Conservation (phyloP, 768 basidiomycete genomes). For the Leccinum subtestaceum region DNA sequence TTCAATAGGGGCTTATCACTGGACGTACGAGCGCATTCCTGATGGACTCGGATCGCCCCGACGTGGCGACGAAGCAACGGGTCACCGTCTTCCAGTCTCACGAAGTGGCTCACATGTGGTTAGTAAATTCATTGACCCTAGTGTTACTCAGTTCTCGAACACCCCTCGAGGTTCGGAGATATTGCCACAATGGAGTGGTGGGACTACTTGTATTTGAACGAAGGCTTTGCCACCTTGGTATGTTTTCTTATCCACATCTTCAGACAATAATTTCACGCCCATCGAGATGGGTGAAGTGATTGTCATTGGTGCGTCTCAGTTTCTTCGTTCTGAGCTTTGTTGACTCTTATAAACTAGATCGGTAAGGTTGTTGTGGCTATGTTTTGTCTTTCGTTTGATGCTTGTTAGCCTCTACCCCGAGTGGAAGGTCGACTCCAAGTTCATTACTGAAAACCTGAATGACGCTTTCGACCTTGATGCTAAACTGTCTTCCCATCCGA, state of each 20-base stretch:
- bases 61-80: slow-evolving; percentile 73
- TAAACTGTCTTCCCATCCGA: slow-evolving; percentile 85
- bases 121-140: slow-evolving; percentile 14
- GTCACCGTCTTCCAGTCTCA: slow-evolving; percentile 79
- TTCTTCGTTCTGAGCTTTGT: not conserved
- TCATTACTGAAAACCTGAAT: slow-evolving; percentile 75
- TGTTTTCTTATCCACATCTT: slow-evolving; percentile 20
- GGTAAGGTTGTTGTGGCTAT: slow-evolving; percentile 35
- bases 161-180: slow-evolving; percentile 69
- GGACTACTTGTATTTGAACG: slow-evolving; percentile 80
- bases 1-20: slow-evolving; percentile 75
- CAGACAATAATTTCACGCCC: slow-evolving; percentile 2
- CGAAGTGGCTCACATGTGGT: slow-evolving; percentile 86
- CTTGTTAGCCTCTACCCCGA: slow-evolving; percentile 69
- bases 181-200: slow-evolving; percentile 95
- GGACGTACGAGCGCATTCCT: slow-evolving; percentile 82
- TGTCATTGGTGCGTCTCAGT: slow-evolving; percentile 54
- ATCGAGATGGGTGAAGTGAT: slow-evolving; percentile 84
- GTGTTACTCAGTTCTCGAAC: slow-evolving; percentile 11
- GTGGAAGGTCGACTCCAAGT: slow-evolving; percentile 80
- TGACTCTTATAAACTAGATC: slow-evolving; percentile 42
- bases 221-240: slow-evolving; percentile 88
- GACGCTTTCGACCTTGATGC: slow-evolving; percentile 81
- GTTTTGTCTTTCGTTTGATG: not conserved
- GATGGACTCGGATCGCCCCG: slow-evolving; percentile 71